Conservation (phyloP, 139 green algal species). For the Picochlorum sp. region DNA sequence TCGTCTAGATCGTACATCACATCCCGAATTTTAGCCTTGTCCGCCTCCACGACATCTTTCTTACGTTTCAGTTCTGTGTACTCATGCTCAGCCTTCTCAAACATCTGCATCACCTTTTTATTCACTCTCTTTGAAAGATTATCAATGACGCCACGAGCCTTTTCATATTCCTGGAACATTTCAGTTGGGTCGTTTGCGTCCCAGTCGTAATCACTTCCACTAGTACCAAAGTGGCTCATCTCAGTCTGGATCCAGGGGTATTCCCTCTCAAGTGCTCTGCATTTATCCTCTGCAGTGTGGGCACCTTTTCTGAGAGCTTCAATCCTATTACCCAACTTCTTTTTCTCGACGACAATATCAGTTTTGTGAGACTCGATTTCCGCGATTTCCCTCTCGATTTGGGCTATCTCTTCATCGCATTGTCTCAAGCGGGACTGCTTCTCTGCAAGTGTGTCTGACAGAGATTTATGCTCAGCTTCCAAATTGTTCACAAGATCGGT, state of each 20-base stretch:
- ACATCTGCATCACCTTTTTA: conserved; percentile 79
- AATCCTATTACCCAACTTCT: conserved; percentile 35
- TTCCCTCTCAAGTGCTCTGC: conserved; percentile 43
- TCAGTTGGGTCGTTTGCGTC: conserved; percentile 33
- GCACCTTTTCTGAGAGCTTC: conserved; percentile 13
- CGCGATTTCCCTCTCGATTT: conserved; percentile 33
- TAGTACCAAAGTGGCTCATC: conserved; percentile 53
- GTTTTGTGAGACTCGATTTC: conserved; percentile 15
- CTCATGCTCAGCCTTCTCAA: conserved; percentile 84
- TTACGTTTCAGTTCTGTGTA: conserved; percentile 72
- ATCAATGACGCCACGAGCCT: conserved; percentile 26
- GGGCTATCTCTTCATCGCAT: conserved; percentile 70
- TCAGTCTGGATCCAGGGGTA: conserved; percentile 73
- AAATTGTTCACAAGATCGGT: conserved; percentile 18
- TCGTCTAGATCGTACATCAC: conserved; percentile 91
- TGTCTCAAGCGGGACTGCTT: conserved; percentile 44
- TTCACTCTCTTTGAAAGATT: conserved; percentile 52
- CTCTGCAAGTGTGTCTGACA: conserved; percentile 36
- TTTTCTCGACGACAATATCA: conserved; percentile 38
- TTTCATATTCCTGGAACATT: conserved; percentile 30
- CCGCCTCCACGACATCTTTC: conserved; percentile 60
- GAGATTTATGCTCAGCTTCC: conserved; percentile 34
- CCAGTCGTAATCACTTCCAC: conserved; percentile 77
- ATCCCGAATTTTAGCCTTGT: conserved; percentile 73
- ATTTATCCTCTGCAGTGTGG: conserved; percentile 14